These are phyloP conservation scores for Rhodocollybia butyracea DNA, from an alignment of 768 basidiomycete genomes.

Conservation along the genomic window DNA sequence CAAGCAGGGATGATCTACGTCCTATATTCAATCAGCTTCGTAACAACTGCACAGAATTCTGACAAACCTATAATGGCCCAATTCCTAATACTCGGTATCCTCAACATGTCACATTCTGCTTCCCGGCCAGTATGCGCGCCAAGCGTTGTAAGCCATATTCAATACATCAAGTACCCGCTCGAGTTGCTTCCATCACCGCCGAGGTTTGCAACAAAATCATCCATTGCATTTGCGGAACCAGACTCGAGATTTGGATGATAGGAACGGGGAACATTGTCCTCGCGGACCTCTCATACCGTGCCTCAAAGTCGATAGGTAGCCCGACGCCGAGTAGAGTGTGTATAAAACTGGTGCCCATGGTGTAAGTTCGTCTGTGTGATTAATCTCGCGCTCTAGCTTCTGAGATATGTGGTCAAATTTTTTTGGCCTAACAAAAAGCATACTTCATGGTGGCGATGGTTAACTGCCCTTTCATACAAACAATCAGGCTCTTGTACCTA, in stretches of 20 bases:
- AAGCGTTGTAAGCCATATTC: conserved; percentile 80
- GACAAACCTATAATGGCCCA: conserved; percentile 88
- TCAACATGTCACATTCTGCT: conserved; percentile 78
- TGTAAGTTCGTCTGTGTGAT: conserved; percentile 95
- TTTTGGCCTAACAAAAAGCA: no score
- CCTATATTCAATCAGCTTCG: conserved; percentile 14
- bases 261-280: conserved; percentile 28
- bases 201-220: conserved; percentile 42
- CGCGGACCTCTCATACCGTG: conserved; percentile 52
- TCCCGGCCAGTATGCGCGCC: conserved; percentile 79
- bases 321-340: conserved; percentile 53
- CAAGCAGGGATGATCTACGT: conserved; percentile 23
- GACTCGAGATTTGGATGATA: not conserved
- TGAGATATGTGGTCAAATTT: no score
- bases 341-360: conserved; percentile 91
- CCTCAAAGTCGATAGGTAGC: conserved; percentile 74
- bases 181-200: conserved; percentile 55
- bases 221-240: not conserved
- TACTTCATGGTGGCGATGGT: no score
- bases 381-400: no score
- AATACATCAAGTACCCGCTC: conserved; percentile 78
- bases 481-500: no score
- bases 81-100: conserved; percentile 92
- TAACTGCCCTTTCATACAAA: no score
- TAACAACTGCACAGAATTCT: not conserved